Base-by-base conservation (phyloP, 805 yeast species). In the Pichia californica region DNA sequence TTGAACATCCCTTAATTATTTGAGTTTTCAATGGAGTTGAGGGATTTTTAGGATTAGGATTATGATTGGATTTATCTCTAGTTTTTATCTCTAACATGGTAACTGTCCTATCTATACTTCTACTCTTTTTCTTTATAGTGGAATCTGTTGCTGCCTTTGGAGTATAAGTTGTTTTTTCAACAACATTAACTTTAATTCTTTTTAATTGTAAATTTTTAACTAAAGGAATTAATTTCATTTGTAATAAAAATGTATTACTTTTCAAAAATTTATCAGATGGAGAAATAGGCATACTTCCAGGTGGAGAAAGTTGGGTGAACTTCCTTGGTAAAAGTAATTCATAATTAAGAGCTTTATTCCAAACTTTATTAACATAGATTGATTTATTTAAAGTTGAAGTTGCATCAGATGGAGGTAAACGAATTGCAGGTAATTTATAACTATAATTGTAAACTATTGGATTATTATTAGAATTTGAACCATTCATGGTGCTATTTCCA, bases 261-360 rank as follows among this genome's bases (percentile, higher is more conserved):
- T 20, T 41, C n/a, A 41, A 40, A 30, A 38, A 37, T 15, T 31
- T 20, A 25, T 46, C 37, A 33, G 46, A 40, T 15, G 34, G 29
- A 7, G 41, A 8, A 6, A 44, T 30, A 7, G 32, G 9, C 5
- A 50, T 21, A 18, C 25, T 21, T 2, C 35, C 31, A n/a, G 52
- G 51, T 11, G 79, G 70, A 3, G 84, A 83, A 38, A 84, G 62
- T 2, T 84, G 69, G 10, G 83, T 76, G 58, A 71, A 84, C 54
- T 84, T 85, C 45, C 72, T 72, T 0, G 89, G 88, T 46, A 85
- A 72, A 0, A 88, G 74, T 14, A 85, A 71, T 50, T 83, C 83
- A 60, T 85, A 85, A 44, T 79, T 78, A 30, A 85, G 61, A 0
- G 87, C 60, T 43, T 83, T 81, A 52, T 79, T 77, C 93, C 93